phyloP scores from a whole-genome alignment of 2,329 filamentous ascomycete species.

The Fusarium albidum region DNA sequence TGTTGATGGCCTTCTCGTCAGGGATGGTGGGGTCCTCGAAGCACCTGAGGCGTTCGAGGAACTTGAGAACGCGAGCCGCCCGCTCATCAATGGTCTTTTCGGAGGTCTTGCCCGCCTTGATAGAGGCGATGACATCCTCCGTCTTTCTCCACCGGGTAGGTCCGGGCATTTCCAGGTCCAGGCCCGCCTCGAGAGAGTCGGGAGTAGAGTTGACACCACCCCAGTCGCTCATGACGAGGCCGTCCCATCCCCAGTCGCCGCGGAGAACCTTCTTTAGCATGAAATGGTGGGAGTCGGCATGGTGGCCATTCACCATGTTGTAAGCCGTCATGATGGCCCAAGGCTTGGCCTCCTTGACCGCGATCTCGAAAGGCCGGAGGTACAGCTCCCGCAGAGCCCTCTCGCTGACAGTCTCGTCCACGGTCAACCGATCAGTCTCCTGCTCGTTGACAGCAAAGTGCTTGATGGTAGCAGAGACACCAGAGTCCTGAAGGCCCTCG shows the following conservation, averaged over 20 bases:
- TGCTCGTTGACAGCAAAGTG: conserved; percentile 56
- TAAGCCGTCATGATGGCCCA: conserved; percentile 48
- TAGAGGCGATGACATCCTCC: conserved; percentile 42
- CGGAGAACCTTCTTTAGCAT: conserved; percentile 48
- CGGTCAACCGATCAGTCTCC: conserved; percentile 40
- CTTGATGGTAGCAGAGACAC: conserved; percentile 53
- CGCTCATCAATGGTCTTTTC: conserved; percentile 43
- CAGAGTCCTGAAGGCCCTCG: conserved; percentile 50
- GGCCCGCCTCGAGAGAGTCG: conserved; percentile 44
- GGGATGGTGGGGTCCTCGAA: conserved; percentile 42
- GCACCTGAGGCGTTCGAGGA: conserved; percentile 40
- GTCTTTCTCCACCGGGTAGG: conserved; percentile 43
- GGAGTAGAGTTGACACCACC: conserved; percentile 44
- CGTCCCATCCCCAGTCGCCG: conserved; percentile 54
- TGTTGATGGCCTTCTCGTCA: conserved; percentile 41
- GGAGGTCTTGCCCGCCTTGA: conserved; percentile 40
- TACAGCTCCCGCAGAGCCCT: conserved; percentile 41
- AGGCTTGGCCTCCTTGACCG: conserved; percentile 49
- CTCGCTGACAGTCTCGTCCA: conserved; percentile 40
- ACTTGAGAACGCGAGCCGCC: conserved; percentile 42
- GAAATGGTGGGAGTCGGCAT: conserved; percentile 42
- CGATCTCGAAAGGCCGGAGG: conserved; percentile 51
- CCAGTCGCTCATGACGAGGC: conserved; percentile 50
- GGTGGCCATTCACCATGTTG: conserved; percentile 51
- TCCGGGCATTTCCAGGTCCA: conserved; percentile 50